Evolutionary conservation across 345 rosid species (phyloP).

Genomic region (Bruguiera sexangula): DNA sequence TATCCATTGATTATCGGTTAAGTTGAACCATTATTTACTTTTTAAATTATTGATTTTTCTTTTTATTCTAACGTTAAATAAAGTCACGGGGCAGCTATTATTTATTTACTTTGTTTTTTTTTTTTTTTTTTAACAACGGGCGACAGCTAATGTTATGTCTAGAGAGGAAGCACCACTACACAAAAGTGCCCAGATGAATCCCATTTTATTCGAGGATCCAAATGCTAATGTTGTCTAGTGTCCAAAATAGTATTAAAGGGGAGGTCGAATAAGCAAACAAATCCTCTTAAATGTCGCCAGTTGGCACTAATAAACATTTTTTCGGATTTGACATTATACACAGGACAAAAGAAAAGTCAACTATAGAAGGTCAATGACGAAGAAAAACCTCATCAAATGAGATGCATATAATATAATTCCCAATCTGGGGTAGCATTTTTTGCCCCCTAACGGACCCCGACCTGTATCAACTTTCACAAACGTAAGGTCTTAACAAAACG

Average conservation of each 20-base stretch:
- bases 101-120: no score
- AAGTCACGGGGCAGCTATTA: no score
- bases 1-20: no score
- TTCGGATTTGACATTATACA: neutral
- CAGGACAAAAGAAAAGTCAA: constrained; percentile 7
- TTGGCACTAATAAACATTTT: neutral
- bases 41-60: no score
- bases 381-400: neutral
- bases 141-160: neutral
- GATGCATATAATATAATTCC: constrained; percentile 1
- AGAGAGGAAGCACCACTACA: neutral
- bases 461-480: no score
- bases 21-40: no score
- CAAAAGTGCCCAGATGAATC: no score
- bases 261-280: constrained; percentile 12
- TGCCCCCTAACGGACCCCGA: no score
- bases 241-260: neutral
- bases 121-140: no score
- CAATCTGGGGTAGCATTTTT: neutral
- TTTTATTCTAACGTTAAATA: no score
- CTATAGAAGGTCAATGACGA: neutral
- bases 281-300: constrained; percentile 3
- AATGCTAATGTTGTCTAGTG: neutral
- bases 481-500: neutral
- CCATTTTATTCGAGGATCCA: neutral